Base-by-base conservation (phyloP, 2,329 filamentous ascomycete genomes). In the Pyrenochaeta sp. region DNA sequence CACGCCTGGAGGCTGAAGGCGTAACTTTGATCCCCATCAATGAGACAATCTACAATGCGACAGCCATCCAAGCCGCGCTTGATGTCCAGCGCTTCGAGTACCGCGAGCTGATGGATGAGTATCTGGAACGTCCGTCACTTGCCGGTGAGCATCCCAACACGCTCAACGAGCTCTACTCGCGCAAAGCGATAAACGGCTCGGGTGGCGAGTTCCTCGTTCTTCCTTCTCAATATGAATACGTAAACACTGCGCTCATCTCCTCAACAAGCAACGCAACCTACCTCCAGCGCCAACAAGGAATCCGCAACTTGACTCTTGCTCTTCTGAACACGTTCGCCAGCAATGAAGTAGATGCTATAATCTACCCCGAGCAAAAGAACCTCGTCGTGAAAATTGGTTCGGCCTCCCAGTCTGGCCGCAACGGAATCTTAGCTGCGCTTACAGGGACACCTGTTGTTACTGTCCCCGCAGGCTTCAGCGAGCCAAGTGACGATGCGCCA, bases 321-420 rank as follows among this genome's bases (percentile, higher is more conserved):
- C 74, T 90, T 2, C 74, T 79, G n/a, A 59, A 73, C 2, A 86
- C 85, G 0, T 87, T 90, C 58, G 69, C 75, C 0, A 55, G 67
- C 0, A 76, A 86, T 60, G 58, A 72, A 0, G 78, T 90, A 13
- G 84, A 88, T 67, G 86, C 84, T 0, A 65, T 90, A 36, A 82
- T 89, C 64, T 90, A 90, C 72, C 87, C 88, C 0, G 83, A 90
- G 68, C 88, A 90, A 66, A 83, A 83, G 67, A 88, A 88, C 52
- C 81, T 90, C 1, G 85, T 88, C 5, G 86, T 88, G 2, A 81
- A 82, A 45, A 72, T 88, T 25, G 86, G 86, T 2, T 81, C 82
- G 0, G 78, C 83, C 0, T 83, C 81, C 0, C 88, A 90, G 73
- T 77, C 77, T n/a, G 86, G 86, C 1, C 79, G 88, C 2, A 90